Evolutionary conservation across 140 eudicot species (phyloP), one percentile per base, ranked within the genome.

Genomic region (Oenanthe javanica): DNA sequence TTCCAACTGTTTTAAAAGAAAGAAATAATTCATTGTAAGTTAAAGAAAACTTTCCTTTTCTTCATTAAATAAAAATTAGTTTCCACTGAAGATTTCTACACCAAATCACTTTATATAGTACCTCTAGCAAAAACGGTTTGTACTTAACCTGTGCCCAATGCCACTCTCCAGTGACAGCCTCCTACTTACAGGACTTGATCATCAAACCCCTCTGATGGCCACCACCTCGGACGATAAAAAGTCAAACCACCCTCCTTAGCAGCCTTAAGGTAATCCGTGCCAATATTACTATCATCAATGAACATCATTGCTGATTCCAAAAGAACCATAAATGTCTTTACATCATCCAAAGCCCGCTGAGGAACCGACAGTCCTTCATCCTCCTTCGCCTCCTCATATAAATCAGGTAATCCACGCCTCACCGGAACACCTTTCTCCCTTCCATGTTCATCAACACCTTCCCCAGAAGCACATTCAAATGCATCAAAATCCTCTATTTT

Each of bases 191-290:
- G 6, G 40, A 46, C 19, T 31, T 76, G 10, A 51, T 31, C 79
- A 36, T 51, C 67, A 36, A 50, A 27, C 18, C 79, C 79, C 36
- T 77, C 80, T 14, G 80, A 47, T 25, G 79, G 50, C 48, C 49
- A 77, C 80, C 80, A 77, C 48, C 80, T 77, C 1, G 70, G 70
- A 5, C 69, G 49, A 77, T 36, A 1, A 77, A 77, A 52, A 36
- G 9, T 54, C 43, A 77, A 16, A 15, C 80, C 80, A 14, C 50
- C 3, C 15, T 31, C 21, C 38, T 36, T 54, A 19, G 80, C 69
- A 52, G 51, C n/a, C 49, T 38, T 15, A 2, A 77, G 49, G 36
- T 5, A 77, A 77, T 77, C 70, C 9, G 50, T 19, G 4, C 52
- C 70, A 27, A 21, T 12, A 52, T 2, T 57, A 57, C 25, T 25